Percentiles rank a stretch among this genome's conserved stretches.
Evolutionary conservation across 495 filamentous ascomycete genomes (phyloP).

Genomic region (Penicillium dipodomyicola): DNA sequence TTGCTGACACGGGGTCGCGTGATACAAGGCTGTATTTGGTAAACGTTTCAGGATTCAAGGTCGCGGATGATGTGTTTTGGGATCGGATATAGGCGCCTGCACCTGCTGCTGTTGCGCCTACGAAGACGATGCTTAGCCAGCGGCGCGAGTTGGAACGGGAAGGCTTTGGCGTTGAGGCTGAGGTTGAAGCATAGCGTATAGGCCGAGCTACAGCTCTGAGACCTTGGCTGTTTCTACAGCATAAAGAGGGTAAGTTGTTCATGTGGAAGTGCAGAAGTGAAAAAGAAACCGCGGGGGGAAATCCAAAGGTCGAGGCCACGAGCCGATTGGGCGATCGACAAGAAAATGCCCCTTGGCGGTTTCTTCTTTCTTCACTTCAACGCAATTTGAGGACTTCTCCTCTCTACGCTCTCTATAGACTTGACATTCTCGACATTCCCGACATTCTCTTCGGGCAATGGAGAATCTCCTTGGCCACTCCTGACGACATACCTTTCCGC

Average conservation of each 20-base stretch:
- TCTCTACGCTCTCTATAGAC: background rate
- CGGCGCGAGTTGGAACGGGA: conserved; percentile 10
- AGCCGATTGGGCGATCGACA: conserved; percentile 32
- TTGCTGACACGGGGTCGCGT: conserved; percentile 68
- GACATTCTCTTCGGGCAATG: conserved; percentile 21
- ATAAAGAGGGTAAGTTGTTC: conserved; percentile 22
- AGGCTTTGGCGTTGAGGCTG: conserved; percentile 12
- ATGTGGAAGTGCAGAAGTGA: conserved; percentile 22
- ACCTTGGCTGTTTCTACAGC: conserved; percentile 19
- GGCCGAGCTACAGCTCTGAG: conserved; percentile 12
- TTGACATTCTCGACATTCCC: conserved; percentile 4
- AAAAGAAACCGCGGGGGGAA: conserved; percentile 21
- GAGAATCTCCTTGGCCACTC: conserved; percentile 19
- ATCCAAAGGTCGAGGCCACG: conserved; percentile 15
- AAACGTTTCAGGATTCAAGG: conserved; percentile 57
- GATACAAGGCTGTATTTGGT: conserved; percentile 63
- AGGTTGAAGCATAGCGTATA: conserved; percentile 11
- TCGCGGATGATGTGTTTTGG: conserved; percentile 24
- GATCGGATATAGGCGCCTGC: conserved; percentile 40
- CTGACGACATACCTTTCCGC: conserved; percentile 14
- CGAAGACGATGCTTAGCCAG: conserved; percentile 37
- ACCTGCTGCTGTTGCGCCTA: conserved; percentile 37
- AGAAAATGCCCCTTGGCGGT: conserved; percentile 14
- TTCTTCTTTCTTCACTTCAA: conserved; percentile 6
- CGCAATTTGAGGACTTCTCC: background rate